Base-by-base conservation (phyloP, 202 grass and related monocot genomes). In the Schoenoplectus triqueter region DNA sequence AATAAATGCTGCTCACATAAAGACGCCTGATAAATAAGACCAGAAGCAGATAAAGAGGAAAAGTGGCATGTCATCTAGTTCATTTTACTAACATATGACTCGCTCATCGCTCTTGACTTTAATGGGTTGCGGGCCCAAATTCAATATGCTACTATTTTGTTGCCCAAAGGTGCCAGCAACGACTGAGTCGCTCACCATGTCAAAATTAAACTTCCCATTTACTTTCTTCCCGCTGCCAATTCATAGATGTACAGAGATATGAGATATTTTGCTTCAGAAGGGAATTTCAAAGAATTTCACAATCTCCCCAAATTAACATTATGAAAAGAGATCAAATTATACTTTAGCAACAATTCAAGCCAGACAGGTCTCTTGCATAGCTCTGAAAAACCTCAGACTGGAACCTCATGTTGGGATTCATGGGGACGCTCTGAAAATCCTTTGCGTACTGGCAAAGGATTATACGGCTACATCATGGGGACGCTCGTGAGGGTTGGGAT, bases 111-210 rank as follows among this genome's bases (percentile, higher is more conserved):
- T 76, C 62, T 98, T 98, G 66, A 92, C 86, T 17, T 90, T 89
- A 9, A 78, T 50, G 6, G 59, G 66, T 9, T 78, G 11, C 41
- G 73, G 63, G 20, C 84, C 80, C 22, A 69, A 40, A 22, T 21
- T 66, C 44, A 83, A 80, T 64, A 75, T 67, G 54, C 60, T 40
- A 7, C 81, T 61, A 46, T 90, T 91, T 85, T 94, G 87, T 64
- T 86, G 40, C 22, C 61, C 87, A 15, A 98, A 90, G 57, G 89
- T 98, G 7, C 87, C 87, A 69, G 93, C 93, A 2, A 95, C 96
- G 4, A 91, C 84, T 46, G 91, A 86, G 62, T 98, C 96, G 0
- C 93, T 95, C 42, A 98, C 96, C 59, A 98, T 78, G 57, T 98
- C 96, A 0, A 98, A 98, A 69, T 93, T 94, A n/a, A 98, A 81